These are phyloP conservation scores for Carex myosuroides DNA, from an alignment of 176 grass and related monocot genomes.

Conservation along the genomic window DNA sequence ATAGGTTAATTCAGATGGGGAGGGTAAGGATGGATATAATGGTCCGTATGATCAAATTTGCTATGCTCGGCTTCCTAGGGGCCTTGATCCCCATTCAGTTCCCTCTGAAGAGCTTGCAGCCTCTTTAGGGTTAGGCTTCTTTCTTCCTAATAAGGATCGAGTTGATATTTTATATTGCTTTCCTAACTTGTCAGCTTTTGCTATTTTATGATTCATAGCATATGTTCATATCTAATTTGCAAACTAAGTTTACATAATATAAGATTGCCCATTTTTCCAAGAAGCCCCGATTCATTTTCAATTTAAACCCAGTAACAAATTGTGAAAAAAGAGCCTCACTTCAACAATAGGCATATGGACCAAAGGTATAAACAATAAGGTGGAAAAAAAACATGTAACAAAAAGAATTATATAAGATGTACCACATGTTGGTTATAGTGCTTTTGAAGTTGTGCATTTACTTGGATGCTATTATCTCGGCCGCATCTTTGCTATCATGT, in stretches of 20 bases:
- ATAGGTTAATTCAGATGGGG: conserved; percentile 75
- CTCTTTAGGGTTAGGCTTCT: conserved; percentile 70
- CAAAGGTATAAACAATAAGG: not conserved
- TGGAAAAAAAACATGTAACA: not conserved
- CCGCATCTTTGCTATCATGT: not conserved
- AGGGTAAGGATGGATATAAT: conserved; percentile 61
- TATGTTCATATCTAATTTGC: not conserved
- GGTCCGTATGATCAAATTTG: conserved; percentile 80
- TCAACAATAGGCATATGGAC: not conserved
- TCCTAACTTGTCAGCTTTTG: not conserved
- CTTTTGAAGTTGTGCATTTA: not conserved
- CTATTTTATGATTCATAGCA: not conserved
- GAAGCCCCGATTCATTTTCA: not conserved
- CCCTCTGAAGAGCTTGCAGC: conserved; percentile 86
- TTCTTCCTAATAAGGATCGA: not conserved
- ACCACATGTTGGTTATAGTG: not conserved
- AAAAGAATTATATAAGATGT: not conserved
- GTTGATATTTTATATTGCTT: not conserved
- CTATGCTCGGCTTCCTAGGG: conserved; percentile 57
- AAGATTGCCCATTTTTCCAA: not conserved
- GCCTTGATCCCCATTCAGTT: conserved; percentile 85
- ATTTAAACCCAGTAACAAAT: not conserved
- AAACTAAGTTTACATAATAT: not conserved
- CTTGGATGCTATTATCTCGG: not conserved
- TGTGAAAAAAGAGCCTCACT: not conserved